Conservation (phyloP, 495 filamentous ascomycete genomes). For the Trichoderma erinaceum region DNA sequence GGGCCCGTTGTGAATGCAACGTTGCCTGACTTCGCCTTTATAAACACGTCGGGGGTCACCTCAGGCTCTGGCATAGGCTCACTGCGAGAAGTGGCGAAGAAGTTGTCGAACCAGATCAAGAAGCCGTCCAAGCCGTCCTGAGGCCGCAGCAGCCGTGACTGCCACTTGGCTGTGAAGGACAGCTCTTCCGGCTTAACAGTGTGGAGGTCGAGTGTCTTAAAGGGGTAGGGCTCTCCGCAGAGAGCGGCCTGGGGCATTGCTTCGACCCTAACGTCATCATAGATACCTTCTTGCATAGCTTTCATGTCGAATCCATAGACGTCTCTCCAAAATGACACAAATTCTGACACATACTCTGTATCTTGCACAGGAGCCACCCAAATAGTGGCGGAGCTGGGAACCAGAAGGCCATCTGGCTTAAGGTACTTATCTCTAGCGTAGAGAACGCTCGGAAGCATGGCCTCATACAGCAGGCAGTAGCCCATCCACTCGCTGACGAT, state of each 20-base stretch:
- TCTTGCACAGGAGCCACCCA: slow-evolving; percentile 86
- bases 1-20: slow-evolving; percentile 75
- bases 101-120: slow-evolving; percentile 75
- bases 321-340: slow-evolving; percentile 93
- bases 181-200: slow-evolving; percentile 67
- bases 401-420: slow-evolving; percentile 73
- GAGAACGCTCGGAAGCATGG: slow-evolving; percentile 94
- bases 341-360: slow-evolving; percentile 82
- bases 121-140: slow-evolving; percentile 64
- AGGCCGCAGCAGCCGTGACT: slow-evolving; percentile 37
- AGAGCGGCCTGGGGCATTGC: slow-evolving; percentile 72
- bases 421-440: slow-evolving; percentile 92
- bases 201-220: slow-evolving; percentile 75
- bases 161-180: slow-evolving; percentile 64
- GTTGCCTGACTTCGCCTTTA: slow-evolving; percentile 34
- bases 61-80: slow-evolving; percentile 18
- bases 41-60: slow-evolving; percentile 29
- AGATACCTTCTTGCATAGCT: slow-evolving; percentile 76
- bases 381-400: slow-evolving; percentile 84
- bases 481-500: slow-evolving; percentile 99
- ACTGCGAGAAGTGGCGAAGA: slow-evolving; percentile 52
- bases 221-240: slow-evolving; percentile 67
- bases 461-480: slow-evolving; percentile 96
- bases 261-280: slow-evolving; percentile 78
- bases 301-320: slow-evolving; percentile 97